Evolutionary conservation across 495 filamentous ascomycete species (phyloP).

Genomic region (Penicillium samsonianum): DNA sequence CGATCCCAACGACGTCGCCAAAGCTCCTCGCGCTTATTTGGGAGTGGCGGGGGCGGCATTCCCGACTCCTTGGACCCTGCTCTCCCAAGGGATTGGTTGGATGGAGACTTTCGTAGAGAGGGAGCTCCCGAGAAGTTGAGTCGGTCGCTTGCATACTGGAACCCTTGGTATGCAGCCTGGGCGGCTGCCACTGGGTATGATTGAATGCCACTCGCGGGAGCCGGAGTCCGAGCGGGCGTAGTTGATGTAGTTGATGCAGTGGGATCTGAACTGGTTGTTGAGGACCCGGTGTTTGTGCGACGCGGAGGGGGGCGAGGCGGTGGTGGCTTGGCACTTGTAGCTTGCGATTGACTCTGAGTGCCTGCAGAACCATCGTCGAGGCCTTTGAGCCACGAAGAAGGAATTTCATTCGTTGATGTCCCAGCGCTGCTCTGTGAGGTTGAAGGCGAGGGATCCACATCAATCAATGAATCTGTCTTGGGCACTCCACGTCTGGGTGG

Average conservation of each 20-base stretch:
- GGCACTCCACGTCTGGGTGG: conserved; percentile 41
- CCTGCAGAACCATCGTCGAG: conserved; percentile 4
- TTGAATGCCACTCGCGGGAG: conserved; percentile 25
- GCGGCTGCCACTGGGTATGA: conserved; percentile 38
- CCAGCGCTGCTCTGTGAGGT: conserved; percentile 20
- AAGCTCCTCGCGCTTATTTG: conserved; percentile 77
- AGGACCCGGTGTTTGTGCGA: conserved; percentile 34
- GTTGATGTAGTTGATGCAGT: conserved; percentile 11
- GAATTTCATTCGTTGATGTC: conserved; percentile 7
- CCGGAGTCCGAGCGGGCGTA: conserved; percentile 13
- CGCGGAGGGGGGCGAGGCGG: conserved; percentile 43
- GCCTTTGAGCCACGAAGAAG: conserved; percentile 5
- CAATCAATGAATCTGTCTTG: conserved; percentile 24
- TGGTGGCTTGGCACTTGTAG: conserved; percentile 24
- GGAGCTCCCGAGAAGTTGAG: conserved; percentile 29
- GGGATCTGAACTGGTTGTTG: conserved; percentile 16
- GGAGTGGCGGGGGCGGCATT: conserved; percentile 31
- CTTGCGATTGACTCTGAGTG: conserved; percentile 5
- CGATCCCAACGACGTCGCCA: conserved; percentile 79
- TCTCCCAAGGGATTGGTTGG: conserved; percentile 30
- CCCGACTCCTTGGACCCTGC: conserved; percentile 21
- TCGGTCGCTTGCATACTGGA: conserved; percentile 40
- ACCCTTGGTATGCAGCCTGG: conserved; percentile 31
- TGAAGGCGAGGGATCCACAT: conserved; percentile 19
- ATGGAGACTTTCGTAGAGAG: conserved; percentile 27